phyloP scores from a whole-genome alignment of 495 filamentous ascomycete species.

The Platismatia glauca region DNA sequence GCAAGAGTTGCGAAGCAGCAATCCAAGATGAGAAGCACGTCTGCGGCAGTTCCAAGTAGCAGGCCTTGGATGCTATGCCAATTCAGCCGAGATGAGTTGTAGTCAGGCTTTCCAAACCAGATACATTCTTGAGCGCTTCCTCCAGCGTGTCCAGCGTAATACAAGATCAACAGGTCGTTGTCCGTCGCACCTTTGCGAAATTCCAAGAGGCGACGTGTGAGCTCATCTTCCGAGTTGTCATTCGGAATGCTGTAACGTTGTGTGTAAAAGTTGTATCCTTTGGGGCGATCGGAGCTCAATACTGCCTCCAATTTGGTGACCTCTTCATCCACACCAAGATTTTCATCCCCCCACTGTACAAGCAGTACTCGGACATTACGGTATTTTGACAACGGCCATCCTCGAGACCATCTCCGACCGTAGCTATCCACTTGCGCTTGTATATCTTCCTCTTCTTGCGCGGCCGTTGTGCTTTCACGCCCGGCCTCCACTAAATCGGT shows the following conservation, averaged over 20 bases:
- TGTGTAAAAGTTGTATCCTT: constrained; percentile 2
- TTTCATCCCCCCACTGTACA: constrained; percentile 18
- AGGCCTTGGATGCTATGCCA: constrained; percentile 12
- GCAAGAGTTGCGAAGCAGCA: constrained; percentile 19
- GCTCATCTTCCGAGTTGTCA: constrained; percentile 4
- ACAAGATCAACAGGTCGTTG: constrained; percentile 7
- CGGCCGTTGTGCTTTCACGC: neutral
- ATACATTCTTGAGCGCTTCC: constrained; percentile 8
- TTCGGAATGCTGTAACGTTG: constrained; percentile 13
- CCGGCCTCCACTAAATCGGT: neutral
- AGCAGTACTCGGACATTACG: constrained; percentile 13
- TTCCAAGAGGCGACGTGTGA: neutral
- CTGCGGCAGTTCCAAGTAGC: constrained; percentile 9
- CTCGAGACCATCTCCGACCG: neutral
- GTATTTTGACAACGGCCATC: constrained; percentile 3
- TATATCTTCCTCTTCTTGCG: neutral
- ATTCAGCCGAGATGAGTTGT: constrained; percentile 6
- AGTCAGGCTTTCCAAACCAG: neutral
- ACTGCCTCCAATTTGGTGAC: constrained; percentile 2
- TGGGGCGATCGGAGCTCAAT: constrained; percentile 5
- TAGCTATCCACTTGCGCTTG: neutral
- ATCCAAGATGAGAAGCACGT: constrained; percentile 17
- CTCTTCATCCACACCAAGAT: constrained; percentile 15
- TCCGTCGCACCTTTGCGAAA: constrained; percentile 6
- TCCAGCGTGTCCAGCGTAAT: constrained; percentile 15